A percentile compares a stretch with the other conserved stretches of the same genome.
Conservation (phyloP, 2,329 filamentous ascomycete genomes). For the Aspergillus floridensis region DNA sequence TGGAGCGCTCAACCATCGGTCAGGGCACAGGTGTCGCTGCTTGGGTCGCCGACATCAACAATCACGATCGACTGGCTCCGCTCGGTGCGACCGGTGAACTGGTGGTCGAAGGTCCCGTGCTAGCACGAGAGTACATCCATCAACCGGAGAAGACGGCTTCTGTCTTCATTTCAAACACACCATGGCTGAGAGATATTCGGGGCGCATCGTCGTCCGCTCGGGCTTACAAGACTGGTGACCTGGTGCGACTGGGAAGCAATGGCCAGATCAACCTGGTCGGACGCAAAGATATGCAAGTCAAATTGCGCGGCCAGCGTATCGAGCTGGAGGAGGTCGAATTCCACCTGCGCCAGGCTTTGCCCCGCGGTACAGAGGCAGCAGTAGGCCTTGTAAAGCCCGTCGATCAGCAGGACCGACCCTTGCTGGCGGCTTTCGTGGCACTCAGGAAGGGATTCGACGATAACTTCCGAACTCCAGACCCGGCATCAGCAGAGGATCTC, state of each 20-base stretch:
- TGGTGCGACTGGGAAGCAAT: conserved; percentile 28
- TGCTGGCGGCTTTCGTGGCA: conserved; percentile 13
- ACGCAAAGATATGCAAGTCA: conserved; percentile 34
- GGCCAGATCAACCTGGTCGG: conserved; percentile 30
- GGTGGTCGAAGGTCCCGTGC: conserved; percentile 7
- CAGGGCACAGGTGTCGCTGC: conserved; percentile 1
- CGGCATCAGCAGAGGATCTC: not conserved
- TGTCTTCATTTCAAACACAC: conserved; percentile 24
- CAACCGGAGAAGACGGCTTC: conserved; percentile 22
- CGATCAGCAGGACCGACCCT: conserved; percentile 8
- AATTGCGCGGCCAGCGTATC: conserved; percentile 33
- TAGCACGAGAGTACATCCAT: conserved; percentile 28
- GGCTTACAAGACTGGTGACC: conserved; percentile 36
- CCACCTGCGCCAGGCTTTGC: conserved; percentile 5
- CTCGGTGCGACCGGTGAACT: conserved; percentile 12
- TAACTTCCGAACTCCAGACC: conserved; percentile 2
- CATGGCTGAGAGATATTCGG: conserved; percentile 10
- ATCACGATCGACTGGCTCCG: conserved; percentile 8
- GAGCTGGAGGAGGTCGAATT: conserved; percentile 34
- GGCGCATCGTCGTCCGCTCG: conserved; percentile 8
- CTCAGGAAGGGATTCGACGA: conserved; percentile 9
- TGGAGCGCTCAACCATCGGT: conserved; percentile 10
- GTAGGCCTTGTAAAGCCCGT: conserved; percentile 9
- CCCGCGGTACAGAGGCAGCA: not conserved
- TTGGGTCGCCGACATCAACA: conserved; percentile 6